Base-by-base conservation (phyloP, 2,329 filamentous ascomycete genomes). In the Emericellopsis atlantica region DNA sequence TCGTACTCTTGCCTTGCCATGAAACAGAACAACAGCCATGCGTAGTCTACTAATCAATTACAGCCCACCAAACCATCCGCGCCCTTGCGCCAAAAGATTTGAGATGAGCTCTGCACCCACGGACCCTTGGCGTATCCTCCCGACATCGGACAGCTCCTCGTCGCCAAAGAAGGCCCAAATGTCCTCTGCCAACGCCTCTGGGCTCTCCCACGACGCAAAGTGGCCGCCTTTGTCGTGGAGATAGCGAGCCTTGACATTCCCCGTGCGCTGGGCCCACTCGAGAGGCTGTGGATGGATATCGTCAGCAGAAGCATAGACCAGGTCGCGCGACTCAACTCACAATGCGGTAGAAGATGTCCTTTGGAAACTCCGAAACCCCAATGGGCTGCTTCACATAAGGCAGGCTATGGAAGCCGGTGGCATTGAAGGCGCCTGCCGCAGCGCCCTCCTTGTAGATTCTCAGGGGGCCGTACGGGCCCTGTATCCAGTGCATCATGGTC, bases 131-230 rank as follows among this genome's bases (percentile, higher is more conserved):
- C 36, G 36, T 11, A 37, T 16, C 14, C 10, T 37, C 8, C 18
- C 15, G 14, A 21, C 21, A 11, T 26, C 36, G 14, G 36, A 37
- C 18, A 37, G 9, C 10, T 37, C 16, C 9, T 37, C 36, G 21
- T 37, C 36, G 14, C 36, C 36, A 24, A 37, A 49, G 49, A 55
- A 37, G 8, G 18, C 18, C 29, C 35, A 26, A 18, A 41, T 37
- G 16, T 41, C 40, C 55, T 53, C 33, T 7, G 26, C 23, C 24
- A 41, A 14, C 22, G 26, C 5, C 21, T 41, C 34, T 9, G 40
- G 26, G 8, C 11, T 32, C 18, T 41, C 40, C 9, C 18, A 36
- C 9, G 33, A 11, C 6, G 40, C 18, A 23, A 41, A 41, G 23
- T 41, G 40, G 8, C 40, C 40, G 15, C 40, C 40, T 2, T 32